Base-by-base conservation (phyloP, 495 filamentous ascomycete species). In the Hyaloscypha hepaticicola region DNA sequence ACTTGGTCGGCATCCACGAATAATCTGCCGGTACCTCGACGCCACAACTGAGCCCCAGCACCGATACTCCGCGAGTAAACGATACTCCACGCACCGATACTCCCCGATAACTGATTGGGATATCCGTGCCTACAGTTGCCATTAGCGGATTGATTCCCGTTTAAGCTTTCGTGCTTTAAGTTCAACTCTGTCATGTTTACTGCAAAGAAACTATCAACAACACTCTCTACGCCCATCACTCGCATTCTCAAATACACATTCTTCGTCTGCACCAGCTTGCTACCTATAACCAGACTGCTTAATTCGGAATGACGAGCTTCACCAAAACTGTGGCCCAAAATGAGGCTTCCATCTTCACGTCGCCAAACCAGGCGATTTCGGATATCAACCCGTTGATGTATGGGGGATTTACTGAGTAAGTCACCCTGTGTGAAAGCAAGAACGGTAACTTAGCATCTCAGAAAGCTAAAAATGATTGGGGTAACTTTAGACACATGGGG, bases 401-500 rank as follows among this genome's bases (percentile, higher is more conserved):
- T 45, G 38, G 38, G 38, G 38, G 38, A 14, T 45, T 45, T 45
- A 45, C 38, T 14, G 38, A 45, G 38, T 45, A 16, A 45, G 38
- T 16, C 16, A 4, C 16, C 38, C 38, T 45, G 16, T 45, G 9
- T 45, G 16, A 45, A 45, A 45, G 38, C 31, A 33, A 45, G 19
- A 45, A 3, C 38, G 38, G 16, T 16, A 45, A 16, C 14, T 19
- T 19, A 45, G 0, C 19, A 45, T 45, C 38, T 45, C 38, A 45
- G 38, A 45, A 45, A 45, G 11, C 38, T 45, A 45, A 45, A 14
- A 19, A 19, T 11, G 12, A 45, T 45, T 14, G 7, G 38, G 6
- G 19, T 45, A 11, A 16, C 38, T 45, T 33, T 45, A 85, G 83
- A 70, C 85, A 87, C 66, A 87, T 87, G 83, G 85, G 85, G 29